A percentile compares a stretch with the other conserved stretches of the same genome.
Evolutionary conservation across 352 stramenopile genomes (phyloP).

Genomic region (Peronospora belbahrii): DNA sequence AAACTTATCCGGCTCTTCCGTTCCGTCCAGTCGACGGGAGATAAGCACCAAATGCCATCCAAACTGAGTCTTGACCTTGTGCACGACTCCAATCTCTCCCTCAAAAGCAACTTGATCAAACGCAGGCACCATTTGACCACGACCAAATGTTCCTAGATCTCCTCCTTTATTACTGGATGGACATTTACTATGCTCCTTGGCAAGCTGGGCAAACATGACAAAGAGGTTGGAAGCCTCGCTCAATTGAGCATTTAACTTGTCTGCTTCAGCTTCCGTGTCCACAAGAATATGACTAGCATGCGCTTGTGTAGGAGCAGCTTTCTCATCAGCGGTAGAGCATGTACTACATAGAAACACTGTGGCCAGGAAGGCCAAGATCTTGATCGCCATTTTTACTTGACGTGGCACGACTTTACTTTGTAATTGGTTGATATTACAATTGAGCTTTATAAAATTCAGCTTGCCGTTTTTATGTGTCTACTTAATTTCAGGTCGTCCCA

Average conservation of each 20-base stretch:
- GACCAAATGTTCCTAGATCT: conserved; percentile 56
- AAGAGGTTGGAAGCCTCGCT: conserved; percentile 39
- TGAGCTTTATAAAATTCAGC: too few species aligned
- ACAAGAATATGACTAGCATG: conserved; percentile 81
- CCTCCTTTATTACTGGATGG: conserved; percentile 54
- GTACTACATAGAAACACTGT: conserved; percentile 20
- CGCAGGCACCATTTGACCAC: conserved; percentile 65
- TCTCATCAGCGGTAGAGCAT: conserved; percentile 4
- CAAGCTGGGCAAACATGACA: conserved; percentile 56
- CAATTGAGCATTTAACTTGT: conserved; percentile 52
- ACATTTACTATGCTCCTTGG: conserved; percentile 63
- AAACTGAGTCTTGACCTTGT: conserved; percentile 84
- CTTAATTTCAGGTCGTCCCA: too few species aligned
- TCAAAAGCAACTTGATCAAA: conserved; percentile 80
- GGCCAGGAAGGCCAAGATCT: conserved; percentile 18
- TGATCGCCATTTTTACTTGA: conserved; percentile 10
- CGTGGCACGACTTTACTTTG: background rate
- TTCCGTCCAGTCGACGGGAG: conserved; percentile 41
- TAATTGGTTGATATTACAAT: too few species aligned
- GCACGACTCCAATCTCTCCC: conserved; percentile 13
- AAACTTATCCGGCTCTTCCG: conserved; percentile 32
- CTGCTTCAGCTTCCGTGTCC: conserved; percentile 53
- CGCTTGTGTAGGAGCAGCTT: conserved; percentile 24
- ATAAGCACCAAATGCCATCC: conserved; percentile 61
- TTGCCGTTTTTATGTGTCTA: too few species aligned